Evolutionary conservation across 768 basidiomycete genomes (phyloP).

Genomic region (Serpula lacrymans): DNA sequence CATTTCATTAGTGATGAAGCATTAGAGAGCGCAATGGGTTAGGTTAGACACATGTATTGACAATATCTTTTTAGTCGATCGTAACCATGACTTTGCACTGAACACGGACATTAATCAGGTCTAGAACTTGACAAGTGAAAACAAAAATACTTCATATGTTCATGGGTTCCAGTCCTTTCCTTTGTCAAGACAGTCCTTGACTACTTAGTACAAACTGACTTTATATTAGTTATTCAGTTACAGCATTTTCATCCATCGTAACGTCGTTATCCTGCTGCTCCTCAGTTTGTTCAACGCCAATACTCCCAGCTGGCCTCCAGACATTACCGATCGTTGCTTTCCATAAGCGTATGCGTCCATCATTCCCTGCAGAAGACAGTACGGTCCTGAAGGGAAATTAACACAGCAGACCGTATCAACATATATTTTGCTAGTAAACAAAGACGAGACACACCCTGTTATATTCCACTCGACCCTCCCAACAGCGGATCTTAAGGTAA

Average conservation of each 20-base stretch:
- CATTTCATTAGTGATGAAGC: too few species aligned
- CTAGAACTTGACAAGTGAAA: too few species aligned
- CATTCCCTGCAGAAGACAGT: slow-evolving; percentile 79
- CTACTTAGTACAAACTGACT: too few species aligned
- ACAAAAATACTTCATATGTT: too few species aligned
- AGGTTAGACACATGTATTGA: too few species aligned
- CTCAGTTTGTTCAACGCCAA: slow-evolving; percentile 75
- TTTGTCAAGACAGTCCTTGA: too few species aligned
- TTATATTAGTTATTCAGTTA: slow-evolving; percentile 31
- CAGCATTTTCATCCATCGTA: slow-evolving; percentile 40
- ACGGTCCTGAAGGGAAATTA: slow-evolving; percentile 54
- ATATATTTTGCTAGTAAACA: neutral
- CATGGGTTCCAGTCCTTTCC: too few species aligned
- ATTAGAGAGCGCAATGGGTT: too few species aligned
- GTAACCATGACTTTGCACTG: too few species aligned
- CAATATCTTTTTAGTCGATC: too few species aligned
- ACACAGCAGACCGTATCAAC: slow-evolving; percentile 1
- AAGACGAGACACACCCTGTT: slow-evolving; percentile 52
- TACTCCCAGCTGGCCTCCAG: slow-evolving; percentile 79
- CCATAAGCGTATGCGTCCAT: slow-evolving; percentile 81
- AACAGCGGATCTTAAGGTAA: slow-evolving; percentile 54
- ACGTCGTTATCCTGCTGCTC: slow-evolving; percentile 41
- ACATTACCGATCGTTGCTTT: slow-evolving; percentile 81
- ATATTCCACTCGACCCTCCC: slow-evolving; percentile 95
- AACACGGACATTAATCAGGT: too few species aligned